Conservation (phyloP, 768 basidiomycete species). For the Suillus clintonianus region DNA sequence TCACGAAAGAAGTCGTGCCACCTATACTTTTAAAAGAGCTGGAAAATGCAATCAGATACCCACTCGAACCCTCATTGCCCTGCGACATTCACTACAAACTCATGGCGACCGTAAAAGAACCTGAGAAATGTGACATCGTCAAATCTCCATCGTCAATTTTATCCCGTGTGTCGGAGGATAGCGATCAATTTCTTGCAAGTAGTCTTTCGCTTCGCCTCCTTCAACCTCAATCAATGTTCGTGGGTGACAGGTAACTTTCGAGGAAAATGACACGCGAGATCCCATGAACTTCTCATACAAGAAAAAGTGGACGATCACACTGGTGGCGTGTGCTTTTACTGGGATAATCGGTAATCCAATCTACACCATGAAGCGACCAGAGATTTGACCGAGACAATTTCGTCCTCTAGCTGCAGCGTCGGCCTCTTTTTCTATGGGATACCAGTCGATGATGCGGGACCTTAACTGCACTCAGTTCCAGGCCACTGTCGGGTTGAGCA, state of each 20-base stretch:
- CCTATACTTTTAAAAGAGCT: background rate
- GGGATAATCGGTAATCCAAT: conserved; percentile 14
- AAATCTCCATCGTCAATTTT: background rate
- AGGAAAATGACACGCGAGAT: conserved; percentile 36
- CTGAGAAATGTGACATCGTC: background rate
- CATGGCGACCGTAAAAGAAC: background rate
- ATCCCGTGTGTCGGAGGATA: background rate
- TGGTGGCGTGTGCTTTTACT: conserved; percentile 22
- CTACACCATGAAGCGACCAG: background rate
- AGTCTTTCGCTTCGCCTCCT: background rate
- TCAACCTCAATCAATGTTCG: background rate
- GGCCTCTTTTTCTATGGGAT: conserved; percentile 52
- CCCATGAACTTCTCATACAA: conserved; percentile 34
- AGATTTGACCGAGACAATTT: background rate
- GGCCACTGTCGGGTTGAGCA: conserved; percentile 45
- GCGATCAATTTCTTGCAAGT: conserved; percentile 3
- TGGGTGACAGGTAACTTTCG: conserved; percentile 34
- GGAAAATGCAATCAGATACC: too few species aligned
- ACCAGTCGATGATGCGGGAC: conserved; percentile 50
- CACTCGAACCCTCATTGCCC: background rate
- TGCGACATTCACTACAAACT: background rate
- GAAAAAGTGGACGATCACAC: conserved; percentile 37
- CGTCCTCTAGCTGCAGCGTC: conserved; percentile 42
- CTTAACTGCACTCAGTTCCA: conserved; percentile 43
- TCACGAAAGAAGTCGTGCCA: background rate